Evolutionary conservation across 1,284 basidiomycete genomes (phyloP).

Genomic region (Mrakiaceae sp.): DNA sequence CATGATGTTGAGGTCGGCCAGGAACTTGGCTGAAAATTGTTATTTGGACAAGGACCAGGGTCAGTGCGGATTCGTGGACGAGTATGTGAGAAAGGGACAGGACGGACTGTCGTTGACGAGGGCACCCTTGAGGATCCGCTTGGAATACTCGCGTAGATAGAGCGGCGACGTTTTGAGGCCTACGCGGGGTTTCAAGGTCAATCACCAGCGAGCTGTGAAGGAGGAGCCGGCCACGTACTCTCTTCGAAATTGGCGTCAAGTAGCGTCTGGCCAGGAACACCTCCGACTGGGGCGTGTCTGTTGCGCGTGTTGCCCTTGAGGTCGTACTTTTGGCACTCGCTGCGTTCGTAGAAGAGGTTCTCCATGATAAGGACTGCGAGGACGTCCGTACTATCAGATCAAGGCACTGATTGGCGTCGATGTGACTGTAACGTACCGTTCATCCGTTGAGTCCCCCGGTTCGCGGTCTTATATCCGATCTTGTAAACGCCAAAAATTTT

Average conservation of each 20-base stretch:
- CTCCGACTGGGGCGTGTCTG: conserved; percentile 80
- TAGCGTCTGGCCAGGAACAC: conserved; percentile 82
- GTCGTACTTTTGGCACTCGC: conserved; percentile 73
- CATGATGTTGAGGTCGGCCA: conserved; percentile 96
- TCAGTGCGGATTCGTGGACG: neutral
- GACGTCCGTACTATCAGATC: no score
- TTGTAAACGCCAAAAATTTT: conserved; percentile 98
- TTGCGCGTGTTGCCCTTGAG: conserved; percentile 88
- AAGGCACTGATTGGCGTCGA: no score
- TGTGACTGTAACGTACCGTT: neutral
- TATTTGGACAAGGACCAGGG: conserved; percentile 1
- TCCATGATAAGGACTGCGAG: conserved; percentile 77
- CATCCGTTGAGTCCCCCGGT: conserved; percentile 46
- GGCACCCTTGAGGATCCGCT: conserved; percentile 79
- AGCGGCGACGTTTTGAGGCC: conserved; percentile 54
- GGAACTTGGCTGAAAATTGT: conserved; percentile 45
- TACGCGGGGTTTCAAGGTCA: neutral
- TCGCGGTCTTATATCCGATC: conserved; percentile 77
- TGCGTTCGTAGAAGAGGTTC: conserved; percentile 86
- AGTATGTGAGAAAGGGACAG: no score
- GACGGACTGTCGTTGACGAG: conserved; percentile 80
- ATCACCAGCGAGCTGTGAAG: no score
- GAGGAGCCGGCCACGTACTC: conserved; percentile 39
- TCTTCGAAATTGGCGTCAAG: conserved; percentile 86
- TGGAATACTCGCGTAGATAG: conserved; percentile 89